Base-by-base conservation (phyloP, 306 rosid genomes). In the Lotus japonicus region DNA sequence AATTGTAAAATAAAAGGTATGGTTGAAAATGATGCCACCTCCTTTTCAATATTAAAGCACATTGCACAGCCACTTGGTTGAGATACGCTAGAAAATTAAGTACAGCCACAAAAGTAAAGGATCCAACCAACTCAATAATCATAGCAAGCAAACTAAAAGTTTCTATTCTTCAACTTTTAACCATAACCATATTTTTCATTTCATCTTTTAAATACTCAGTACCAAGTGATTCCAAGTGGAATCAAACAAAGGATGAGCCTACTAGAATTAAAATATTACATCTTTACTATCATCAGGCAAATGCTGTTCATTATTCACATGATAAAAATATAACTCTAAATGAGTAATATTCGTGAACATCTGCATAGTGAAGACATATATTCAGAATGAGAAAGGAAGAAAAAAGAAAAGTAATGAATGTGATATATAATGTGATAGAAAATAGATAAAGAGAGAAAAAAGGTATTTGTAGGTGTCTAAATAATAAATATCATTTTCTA, bases 21-120 rank as follows among this genome's bases (percentile, higher is more conserved):
- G 14, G 26, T 56, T 7, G 76, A 67, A 68, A 66, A 57, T 50
- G 70, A 68, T 75, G 42, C 31, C 75, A 39, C 18, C 49, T 66
- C 56, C 16, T 67, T 67, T 44, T 60, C 44, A n/a, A 55, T 66
- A 16, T 66, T 58, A 53, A 60, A 52, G 19, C 58, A 51, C 49
- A 21, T 21, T 21, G 26, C 26, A 60, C 57, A 58, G 41, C 70
- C 39, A 18, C 45, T 15, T 56, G 61, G 5, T 0, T 6, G n/a
- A 28, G 44, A 65, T 46, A 57, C 19, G 61, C 21, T 59, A 1
- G 26, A 21, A 21, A 21, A 21, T 66, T 21, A 15, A 60, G 9
- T 5, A n/a, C 53, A 35, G 16, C 9, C 19, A 66, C 54, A 15
- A 6, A 58, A 58, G 69, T 38, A 68, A 76, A 72, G 36, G 21